Conservation (phyloP, 257 asterid genomes). For the Scutellaria barbata region DNA sequence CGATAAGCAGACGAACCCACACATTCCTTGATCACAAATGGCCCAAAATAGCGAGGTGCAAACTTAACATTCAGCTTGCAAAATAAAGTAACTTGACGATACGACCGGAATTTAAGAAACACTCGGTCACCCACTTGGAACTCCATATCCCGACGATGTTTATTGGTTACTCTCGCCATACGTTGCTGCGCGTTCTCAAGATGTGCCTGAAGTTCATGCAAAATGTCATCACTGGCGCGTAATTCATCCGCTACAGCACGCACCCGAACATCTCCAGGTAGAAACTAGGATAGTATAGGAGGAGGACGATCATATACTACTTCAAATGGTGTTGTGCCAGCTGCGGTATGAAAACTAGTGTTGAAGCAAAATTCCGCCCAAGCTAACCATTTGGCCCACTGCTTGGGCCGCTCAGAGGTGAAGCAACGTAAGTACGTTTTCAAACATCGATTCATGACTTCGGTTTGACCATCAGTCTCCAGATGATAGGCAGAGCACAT, state of each 20-base stretch:
- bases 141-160: no score
- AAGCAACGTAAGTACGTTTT: background rate
- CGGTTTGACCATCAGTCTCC: background rate
- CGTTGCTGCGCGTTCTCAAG: no score
- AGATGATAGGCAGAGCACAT: no score
- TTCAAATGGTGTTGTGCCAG: background rate
- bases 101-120: no score
- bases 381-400: background rate
- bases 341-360: background rate
- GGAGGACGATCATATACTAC: background rate
- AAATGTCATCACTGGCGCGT: no score
- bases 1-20: background rate
- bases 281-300: background rate
- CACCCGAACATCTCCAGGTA: background rate
- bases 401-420: background rate
- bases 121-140: no score
- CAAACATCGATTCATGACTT: background rate
- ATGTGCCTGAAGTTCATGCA: no score
- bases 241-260: no score
- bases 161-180: no score
- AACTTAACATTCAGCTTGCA: background rate
- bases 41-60: background rate
- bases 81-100: background rate
- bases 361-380: background rate
- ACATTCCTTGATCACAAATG: background rate